Evolutionary conservation across 768 basidiomycete species (phyloP).

Genomic region (Psilocybe tampanensis): DNA sequence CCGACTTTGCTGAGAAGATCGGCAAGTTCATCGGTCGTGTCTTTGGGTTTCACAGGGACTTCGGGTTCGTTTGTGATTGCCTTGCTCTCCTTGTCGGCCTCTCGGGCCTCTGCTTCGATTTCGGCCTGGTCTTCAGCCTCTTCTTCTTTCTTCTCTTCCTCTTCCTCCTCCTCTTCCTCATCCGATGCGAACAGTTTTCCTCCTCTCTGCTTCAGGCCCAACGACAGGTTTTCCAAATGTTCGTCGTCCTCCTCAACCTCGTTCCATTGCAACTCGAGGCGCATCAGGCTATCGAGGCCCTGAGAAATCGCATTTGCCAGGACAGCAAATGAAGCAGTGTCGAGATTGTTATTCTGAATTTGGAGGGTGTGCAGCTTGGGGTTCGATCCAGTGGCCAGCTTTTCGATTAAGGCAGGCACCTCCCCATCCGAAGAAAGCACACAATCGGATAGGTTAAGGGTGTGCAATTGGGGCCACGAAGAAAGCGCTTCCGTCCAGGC

Average conservation of each 20-base stretch:
- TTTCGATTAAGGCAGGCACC: constrained; percentile 62
- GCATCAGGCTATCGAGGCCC: constrained; percentile 59
- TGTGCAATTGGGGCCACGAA: constrained; percentile 69
- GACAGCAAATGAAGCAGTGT: constrained; percentile 63
- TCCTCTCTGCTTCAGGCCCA: constrained; percentile 62
- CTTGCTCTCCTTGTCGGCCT: constrained; percentile 27
- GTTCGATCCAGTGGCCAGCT: constrained; percentile 70
- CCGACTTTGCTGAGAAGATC: constrained; percentile 68
- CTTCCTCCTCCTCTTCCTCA: constrained; percentile 83
- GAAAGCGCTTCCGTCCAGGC: constrained; percentile 68
- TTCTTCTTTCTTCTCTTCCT: constrained; percentile 57
- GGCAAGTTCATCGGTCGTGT: constrained; percentile 58
- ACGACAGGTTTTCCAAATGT: constrained; percentile 52
- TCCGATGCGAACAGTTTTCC: constrained; percentile 70
- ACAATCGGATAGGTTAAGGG: constrained; percentile 93
- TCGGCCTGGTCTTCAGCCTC: constrained; percentile 40
- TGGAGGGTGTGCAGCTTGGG: constrained; percentile 74
- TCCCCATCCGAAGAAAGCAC: constrained; percentile 84
- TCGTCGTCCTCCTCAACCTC: constrained; percentile 82
- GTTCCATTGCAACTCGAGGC: constrained; percentile 89
- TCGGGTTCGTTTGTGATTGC: constrained; percentile 7
- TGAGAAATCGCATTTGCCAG: constrained; percentile 67
- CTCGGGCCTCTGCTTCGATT: constrained; percentile 31
- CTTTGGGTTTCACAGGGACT: constrained; percentile 18
- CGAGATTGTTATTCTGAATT: constrained; percentile 92